phyloP scores from a whole-genome alignment of 768 basidiomycete genomes.

The Leccinum uliginosum region DNA sequence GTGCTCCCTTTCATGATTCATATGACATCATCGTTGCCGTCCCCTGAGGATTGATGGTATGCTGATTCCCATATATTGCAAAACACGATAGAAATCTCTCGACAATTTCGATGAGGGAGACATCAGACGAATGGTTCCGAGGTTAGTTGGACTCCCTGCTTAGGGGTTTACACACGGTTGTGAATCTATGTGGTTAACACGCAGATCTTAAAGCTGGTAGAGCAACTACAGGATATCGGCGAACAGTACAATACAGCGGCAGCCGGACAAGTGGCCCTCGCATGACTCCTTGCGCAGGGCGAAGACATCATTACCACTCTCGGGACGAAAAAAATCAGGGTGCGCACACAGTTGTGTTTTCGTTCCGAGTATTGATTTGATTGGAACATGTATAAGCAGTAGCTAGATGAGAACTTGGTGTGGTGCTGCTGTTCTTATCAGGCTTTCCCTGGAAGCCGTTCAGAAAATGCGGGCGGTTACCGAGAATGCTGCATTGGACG shows the following conservation, averaged over 20 bases:
- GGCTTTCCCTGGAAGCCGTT: slow-evolving; percentile 36
- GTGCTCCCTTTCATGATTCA: background rate
- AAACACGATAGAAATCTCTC: slow-evolving; percentile 25
- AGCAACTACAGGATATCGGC: slow-evolving; percentile 32
- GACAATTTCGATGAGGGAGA: slow-evolving; percentile 31
- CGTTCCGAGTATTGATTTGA: background rate
- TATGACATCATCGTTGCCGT: background rate
- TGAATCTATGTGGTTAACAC: background rate
- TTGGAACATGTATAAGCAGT: slow-evolving; percentile 20
- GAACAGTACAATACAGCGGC: slow-evolving; percentile 31
- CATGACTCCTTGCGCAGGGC: slow-evolving; percentile 39
- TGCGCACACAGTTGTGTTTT: background rate
- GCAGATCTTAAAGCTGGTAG: slow-evolving; percentile 35
- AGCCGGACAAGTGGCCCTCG: slow-evolving; percentile 39
- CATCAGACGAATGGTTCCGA: slow-evolving; percentile 21
- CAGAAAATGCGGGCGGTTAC: slow-evolving; percentile 34
- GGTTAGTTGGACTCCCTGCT: slow-evolving; percentile 18
- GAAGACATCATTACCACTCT: slow-evolving; percentile 38
- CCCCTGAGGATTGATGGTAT: background rate
- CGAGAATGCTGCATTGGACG: slow-evolving; percentile 26
- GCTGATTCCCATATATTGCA: background rate
- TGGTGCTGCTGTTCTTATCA: slow-evolving; percentile 30
- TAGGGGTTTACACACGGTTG: background rate
- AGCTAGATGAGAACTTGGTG: slow-evolving; percentile 45
- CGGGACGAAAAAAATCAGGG: slow-evolving; percentile 35